Evolutionary conservation across 129 eudicot species (phyloP).

Genomic region (Escallonia rubra): DNA sequence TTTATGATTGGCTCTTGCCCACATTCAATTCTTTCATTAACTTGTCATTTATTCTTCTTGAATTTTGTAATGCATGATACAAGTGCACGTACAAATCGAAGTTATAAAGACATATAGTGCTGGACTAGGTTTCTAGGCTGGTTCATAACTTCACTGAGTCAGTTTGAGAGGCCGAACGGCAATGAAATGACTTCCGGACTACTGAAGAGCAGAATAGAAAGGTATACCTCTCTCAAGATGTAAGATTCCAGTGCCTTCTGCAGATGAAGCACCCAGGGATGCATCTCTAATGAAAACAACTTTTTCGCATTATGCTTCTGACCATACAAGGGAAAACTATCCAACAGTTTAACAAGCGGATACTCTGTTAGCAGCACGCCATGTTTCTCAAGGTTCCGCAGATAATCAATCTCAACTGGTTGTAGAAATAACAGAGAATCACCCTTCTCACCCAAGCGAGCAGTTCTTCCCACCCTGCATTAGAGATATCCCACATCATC

Average conservation of each 20-base stretch:
- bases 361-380: constrained; percentile 76
- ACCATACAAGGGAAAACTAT: constrained; percentile 63
- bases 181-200: background rate
- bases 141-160: background rate
- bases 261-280: constrained; percentile 77
- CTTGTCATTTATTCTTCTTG: too few species aligned
- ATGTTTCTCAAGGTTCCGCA: constrained; percentile 70
- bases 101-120: too few species aligned
- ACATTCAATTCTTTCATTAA: too few species aligned
- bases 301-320: constrained; percentile 42
- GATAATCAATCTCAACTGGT: constrained; percentile 81
- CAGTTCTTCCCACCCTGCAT: constrained; percentile 99
- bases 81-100: too few species aligned
- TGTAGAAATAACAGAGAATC: constrained; percentile 88
- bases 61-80: too few species aligned
- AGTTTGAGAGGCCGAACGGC: too few species aligned
- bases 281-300: constrained; percentile 76
- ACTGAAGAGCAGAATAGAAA: background rate
- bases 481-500: background rate
- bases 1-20: too few species aligned
- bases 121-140: background rate
- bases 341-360: constrained; percentile 69
- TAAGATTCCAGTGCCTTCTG: constrained; percentile 82
- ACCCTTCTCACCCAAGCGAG: constrained; percentile 94
- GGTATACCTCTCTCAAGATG: constrained; percentile 45